Conservation (phyloP, 225 moss, liverwort and hornwort genomes). For the Rhytidiadelphus loreus region DNA sequence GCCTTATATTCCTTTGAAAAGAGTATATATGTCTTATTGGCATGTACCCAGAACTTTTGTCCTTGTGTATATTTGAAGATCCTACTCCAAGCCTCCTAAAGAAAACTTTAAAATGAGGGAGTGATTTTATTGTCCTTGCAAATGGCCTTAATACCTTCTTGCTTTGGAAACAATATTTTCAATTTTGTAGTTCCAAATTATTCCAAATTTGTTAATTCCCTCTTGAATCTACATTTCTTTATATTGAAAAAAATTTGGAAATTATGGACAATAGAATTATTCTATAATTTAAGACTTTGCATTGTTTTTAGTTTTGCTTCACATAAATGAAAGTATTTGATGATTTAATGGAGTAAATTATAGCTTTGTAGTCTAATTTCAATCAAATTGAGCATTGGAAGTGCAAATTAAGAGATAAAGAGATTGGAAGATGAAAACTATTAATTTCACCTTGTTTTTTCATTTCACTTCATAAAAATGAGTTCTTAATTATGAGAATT, state of each 20-base stretch:
- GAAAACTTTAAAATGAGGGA: background rate
- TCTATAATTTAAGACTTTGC: no score
- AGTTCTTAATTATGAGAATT: background rate
- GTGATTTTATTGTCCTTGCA: background rate
- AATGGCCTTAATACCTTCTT: background rate
- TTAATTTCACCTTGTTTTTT: background rate
- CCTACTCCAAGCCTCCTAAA: background rate
- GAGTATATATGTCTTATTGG: accelerated
- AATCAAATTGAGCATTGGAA: background rate
- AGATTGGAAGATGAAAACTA: background rate
- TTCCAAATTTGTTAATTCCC: accelerated
- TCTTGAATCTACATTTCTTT: background rate
- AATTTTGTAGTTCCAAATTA: background rate
- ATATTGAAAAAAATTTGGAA: background rate
- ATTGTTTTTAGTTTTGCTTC: background rate
- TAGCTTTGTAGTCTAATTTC: background rate
- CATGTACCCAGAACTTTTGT: no score
- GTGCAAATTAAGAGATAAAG: background rate
- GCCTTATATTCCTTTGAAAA: no score
- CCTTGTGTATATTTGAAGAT: background rate
- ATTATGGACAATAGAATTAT: background rate
- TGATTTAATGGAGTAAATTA: background rate
- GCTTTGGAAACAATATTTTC: background rate
- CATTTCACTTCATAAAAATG: background rate
- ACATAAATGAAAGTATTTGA: background rate